A percentile compares a stretch with the other conserved stretches of the same genome.
Evolutionary conservation across 2,329 filamentous ascomycete species (phyloP).

Genomic region (Sporothrix luriei): DNA sequence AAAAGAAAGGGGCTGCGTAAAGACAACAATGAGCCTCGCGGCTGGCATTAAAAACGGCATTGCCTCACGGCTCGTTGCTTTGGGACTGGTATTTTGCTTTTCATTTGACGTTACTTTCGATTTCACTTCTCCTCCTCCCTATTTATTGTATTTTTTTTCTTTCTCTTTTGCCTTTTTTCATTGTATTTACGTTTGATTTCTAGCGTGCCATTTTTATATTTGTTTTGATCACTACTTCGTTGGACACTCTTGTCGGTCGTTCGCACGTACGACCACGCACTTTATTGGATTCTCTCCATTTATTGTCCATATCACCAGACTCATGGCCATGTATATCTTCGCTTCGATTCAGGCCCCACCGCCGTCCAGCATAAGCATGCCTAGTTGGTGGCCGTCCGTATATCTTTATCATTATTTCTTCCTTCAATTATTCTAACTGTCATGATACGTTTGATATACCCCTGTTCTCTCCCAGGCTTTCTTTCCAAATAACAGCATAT

Average conservation of each 20-base stretch:
- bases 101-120: not conserved
- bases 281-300: not conserved
- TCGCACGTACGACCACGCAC: not conserved
- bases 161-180: not conserved
- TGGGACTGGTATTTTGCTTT: constrained; percentile 31
- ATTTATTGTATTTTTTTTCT: constrained; percentile 12
- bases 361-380: constrained; percentile 6
- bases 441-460: constrained; percentile 24
- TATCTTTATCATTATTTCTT: not conserved
- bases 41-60: constrained; percentile 40
- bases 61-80: constrained; percentile 41
- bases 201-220: not conserved
- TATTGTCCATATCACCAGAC: not conserved
- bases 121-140: constrained; percentile 13
- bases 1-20: constrained; percentile 28
- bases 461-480: constrained; percentile 10
- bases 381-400: not conserved
- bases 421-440: not conserved
- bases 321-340: not conserved
- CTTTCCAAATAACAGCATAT: not conserved
- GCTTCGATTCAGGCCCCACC: not conserved
- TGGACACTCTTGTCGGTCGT: not conserved
- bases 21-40: constrained; percentile 40
- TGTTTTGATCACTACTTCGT: not conserved
- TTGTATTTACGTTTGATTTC: constrained; percentile 11